A percentile compares a stretch with the other conserved stretches of the same genome.
Evolutionary conservation across 805 yeast genomes (phyloP).

Genomic region (Ogataea sp.): DNA sequence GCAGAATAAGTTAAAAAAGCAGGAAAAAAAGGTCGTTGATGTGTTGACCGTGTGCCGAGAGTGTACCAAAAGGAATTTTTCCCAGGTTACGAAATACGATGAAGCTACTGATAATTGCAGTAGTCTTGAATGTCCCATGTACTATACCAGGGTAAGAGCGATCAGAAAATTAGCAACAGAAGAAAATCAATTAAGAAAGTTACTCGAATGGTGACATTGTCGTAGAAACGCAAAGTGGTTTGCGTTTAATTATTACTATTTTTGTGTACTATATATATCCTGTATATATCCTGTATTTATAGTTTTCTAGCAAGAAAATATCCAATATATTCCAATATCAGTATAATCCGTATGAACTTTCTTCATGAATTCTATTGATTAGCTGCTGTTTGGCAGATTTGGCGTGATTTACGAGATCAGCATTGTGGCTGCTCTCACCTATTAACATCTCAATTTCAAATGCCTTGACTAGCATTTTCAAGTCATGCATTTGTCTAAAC

Average conservation of each 20-base stretch:
- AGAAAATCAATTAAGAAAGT: slow-evolving; percentile 4
- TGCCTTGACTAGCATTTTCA: slow-evolving; percentile 30
- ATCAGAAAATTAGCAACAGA: slow-evolving; percentile 15
- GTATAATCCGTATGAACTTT: slow-evolving; percentile 10
- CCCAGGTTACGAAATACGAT: slow-evolving; percentile 12
- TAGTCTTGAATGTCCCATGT: slow-evolving; percentile 60
- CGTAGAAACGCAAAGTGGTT: neutral
- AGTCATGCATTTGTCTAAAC: slow-evolving; percentile 30
- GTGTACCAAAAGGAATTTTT: slow-evolving; percentile 21
- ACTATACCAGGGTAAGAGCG: slow-evolving; percentile 43
- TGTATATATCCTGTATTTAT: too few relatives aligned
- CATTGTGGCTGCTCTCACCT: slow-evolving; percentile 24
- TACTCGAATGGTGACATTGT: slow-evolving; percentile 19
- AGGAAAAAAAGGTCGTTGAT: slow-evolving; percentile 21
- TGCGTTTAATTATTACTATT: neutral
- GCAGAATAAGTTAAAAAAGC: slow-evolving; percentile 16
- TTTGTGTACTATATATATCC: too few relatives aligned
- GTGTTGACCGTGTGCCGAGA: slow-evolving; percentile 27
- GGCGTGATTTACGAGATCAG: slow-evolving; percentile 27
- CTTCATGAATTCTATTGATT: slow-evolving; percentile 20
- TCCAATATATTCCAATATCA: neutral
- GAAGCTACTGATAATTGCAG: slow-evolving; percentile 34
- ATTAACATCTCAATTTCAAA: slow-evolving; percentile 31
- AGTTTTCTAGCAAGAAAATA: too few relatives aligned
- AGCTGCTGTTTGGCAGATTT: slow-evolving; percentile 21